Evolutionary conservation across 106 monocot species (phyloP), one percentile per base, ranked within the genome.

Genomic region (Gastrodia elata): DNA sequence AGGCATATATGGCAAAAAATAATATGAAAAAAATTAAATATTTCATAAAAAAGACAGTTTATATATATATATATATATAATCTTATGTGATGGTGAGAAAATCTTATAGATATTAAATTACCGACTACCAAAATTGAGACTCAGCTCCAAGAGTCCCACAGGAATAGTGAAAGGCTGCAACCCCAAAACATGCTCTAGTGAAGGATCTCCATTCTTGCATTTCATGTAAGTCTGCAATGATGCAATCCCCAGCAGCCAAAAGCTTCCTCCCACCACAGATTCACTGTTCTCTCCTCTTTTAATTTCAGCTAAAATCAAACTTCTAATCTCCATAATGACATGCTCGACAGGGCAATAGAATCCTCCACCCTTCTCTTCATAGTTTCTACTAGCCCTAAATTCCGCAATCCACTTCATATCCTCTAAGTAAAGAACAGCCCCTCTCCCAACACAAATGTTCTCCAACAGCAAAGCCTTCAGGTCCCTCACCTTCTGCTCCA

Each of bases 341-440:
- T 92, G 95, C 78, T 96, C 95, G 1, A 94, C 72, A 38, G 92
- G 85, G 55, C 92, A 96, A 55, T 96, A 92, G 42, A 75, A 79
- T 0, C 71, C 77, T 38, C 78, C 75, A 14, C 81, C 72, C 27
- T 75, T 78, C 36, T 74, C 79, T 9, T 58, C 77, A 57, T 67
- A 55, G 68, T 71, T 34, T 18, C 9, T 68, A 39, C 40, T 82
- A 15, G 86, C 84, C 65, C 87, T 80, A 58, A 82, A 96, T 73
- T 96, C 92, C 4, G 95, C 89, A 20, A 80, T 81, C 95, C 95
- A 96, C 41, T 80, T 82, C 33, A 96, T 79, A 71, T 96, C 95
- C 22, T 87, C 89, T 70, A 96, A 68, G 75, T 85, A 89, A n/a
- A 96, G 64, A n/a, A 92, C 77, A 40, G 70, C 92, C 2, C 87